phyloP scores from a whole-genome alignment of 768 basidiomycete species.

The Dendrothele bispora region DNA sequence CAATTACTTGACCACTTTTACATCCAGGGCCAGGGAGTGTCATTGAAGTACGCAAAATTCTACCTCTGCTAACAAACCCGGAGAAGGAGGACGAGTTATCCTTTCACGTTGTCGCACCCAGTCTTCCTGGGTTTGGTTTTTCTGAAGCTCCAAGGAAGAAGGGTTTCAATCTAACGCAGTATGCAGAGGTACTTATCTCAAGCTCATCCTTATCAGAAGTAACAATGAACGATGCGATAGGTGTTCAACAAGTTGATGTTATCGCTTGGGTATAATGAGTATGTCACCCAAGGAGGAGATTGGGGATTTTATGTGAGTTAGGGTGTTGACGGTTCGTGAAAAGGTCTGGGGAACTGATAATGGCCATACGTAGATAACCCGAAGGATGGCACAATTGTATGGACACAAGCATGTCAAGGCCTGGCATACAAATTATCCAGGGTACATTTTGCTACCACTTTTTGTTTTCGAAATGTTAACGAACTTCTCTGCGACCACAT shows the following conservation, averaged over 20 bases:
- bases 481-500: too few species aligned
- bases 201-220: too few species aligned
- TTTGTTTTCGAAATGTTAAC: not conserved
- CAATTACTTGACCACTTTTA: too few species aligned
- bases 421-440: constrained; percentile 28
- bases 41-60: constrained; percentile 38
- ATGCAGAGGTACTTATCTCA: constrained; percentile 29
- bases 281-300: constrained; percentile 39
- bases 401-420: constrained; percentile 28
- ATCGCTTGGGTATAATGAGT: constrained; percentile 31
- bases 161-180: constrained; percentile 36
- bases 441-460: constrained; percentile 15
- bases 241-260: constrained; percentile 32
- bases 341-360: too few species aligned
- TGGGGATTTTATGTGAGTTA: constrained; percentile 25
- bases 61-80: constrained; percentile 36
- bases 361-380: constrained; percentile 21
- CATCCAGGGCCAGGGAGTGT: constrained; percentile 44
- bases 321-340: too few species aligned
- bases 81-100: constrained; percentile 30
- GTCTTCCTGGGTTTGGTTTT: constrained; percentile 47
- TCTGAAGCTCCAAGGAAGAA: constrained; percentile 40
- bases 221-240: too few species aligned
- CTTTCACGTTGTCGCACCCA: constrained; percentile 46
- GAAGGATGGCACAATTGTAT: constrained; percentile 17